Evolutionary conservation across 176 grass and related monocot species (phyloP).

Genomic region (Oryza coarctata): DNA sequence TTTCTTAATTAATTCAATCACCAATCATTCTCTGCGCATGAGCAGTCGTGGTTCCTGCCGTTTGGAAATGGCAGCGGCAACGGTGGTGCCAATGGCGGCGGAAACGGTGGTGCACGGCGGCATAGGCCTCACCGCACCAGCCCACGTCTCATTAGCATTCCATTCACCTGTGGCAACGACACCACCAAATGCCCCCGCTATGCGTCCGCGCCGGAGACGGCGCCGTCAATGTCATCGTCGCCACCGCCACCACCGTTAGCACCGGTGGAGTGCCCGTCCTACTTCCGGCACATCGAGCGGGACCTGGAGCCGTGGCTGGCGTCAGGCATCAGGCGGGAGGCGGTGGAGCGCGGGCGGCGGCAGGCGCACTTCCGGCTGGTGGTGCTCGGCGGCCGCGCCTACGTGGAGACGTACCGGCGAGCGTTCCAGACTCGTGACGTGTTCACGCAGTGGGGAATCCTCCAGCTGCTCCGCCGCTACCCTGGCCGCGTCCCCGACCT

Average conservation of each 20-base stretch:
- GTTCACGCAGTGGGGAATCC: slow-evolving; percentile 85
- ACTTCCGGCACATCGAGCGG: slow-evolving; percentile 69
- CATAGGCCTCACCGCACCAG: neutral
- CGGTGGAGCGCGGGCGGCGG: slow-evolving; percentile 38
- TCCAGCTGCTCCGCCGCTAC: slow-evolving; percentile 70
- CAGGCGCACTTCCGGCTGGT: slow-evolving; percentile 57
- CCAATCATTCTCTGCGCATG: too few species aligned
- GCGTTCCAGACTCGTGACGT: slow-evolving; percentile 65
- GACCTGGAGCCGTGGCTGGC: slow-evolving; percentile 60
- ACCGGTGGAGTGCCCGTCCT: slow-evolving; percentile 43
- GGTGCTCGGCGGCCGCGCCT: slow-evolving; percentile 54
- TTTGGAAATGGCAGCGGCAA: slow-evolving; percentile 15
- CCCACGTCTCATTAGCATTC: neutral
- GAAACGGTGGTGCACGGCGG: neutral
- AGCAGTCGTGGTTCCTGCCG: slow-evolving; percentile 19
- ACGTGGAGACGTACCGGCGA: slow-evolving; percentile 50
- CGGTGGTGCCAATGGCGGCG: too few species aligned
- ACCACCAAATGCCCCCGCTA: too few species aligned
- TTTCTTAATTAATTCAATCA: too few species aligned
- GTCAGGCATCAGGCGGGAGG: slow-evolving; percentile 42
- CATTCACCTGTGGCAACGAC: slow-evolving; percentile 30
- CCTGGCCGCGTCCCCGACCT: slow-evolving; percentile 73
- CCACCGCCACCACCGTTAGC: neutral
- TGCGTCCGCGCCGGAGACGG: neutral
- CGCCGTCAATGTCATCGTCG: neutral